Evolutionary conservation across 2,329 filamentous ascomycete genomes (phyloP).

Genomic region (Emydomyces testavorans): DNA sequence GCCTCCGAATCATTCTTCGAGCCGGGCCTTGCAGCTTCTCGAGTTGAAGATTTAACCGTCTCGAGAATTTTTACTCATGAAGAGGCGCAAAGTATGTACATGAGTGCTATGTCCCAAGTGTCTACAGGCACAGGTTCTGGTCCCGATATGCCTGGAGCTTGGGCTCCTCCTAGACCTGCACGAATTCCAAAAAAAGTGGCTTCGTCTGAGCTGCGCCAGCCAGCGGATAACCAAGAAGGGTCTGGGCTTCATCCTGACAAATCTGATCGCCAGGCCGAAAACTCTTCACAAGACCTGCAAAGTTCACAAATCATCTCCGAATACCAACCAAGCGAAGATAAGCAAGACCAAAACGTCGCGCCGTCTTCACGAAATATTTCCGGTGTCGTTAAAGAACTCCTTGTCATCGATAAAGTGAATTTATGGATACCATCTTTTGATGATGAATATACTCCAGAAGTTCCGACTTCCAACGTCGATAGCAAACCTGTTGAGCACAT

Average conservation of each 20-base stretch:
- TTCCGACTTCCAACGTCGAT: not conserved
- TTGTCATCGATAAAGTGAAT: slow-evolving; percentile 27
- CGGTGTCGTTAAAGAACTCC: slow-evolving; percentile 27
- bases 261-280: too few species aligned
- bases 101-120: slow-evolving; percentile 45
- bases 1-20: not conserved
- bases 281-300: not conserved
- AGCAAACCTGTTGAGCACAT: slow-evolving; percentile 8
- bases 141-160: slow-evolving; percentile 34
- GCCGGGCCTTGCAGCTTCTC: too few species aligned
- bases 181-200: slow-evolving; percentile 9
- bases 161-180: slow-evolving; percentile 26
- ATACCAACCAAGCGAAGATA: not conserved
- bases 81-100: slow-evolving; percentile 42
- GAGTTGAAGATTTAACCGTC: slow-evolving; percentile 31
- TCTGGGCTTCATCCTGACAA: too few species aligned
- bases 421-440: slow-evolving; percentile 28
- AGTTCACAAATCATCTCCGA: not conserved
- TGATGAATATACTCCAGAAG: slow-evolving; percentile 4
- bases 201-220: not conserved
- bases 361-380: slow-evolving; percentile 18
- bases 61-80: slow-evolving; percentile 40
- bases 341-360: not conserved
- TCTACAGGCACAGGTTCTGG: slow-evolving; percentile 21
- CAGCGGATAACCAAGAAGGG: not conserved